Evolutionary conservation across 225 moss, liverwort and hornwort species (phyloP).

Genomic region (Bryum argenteum): DNA sequence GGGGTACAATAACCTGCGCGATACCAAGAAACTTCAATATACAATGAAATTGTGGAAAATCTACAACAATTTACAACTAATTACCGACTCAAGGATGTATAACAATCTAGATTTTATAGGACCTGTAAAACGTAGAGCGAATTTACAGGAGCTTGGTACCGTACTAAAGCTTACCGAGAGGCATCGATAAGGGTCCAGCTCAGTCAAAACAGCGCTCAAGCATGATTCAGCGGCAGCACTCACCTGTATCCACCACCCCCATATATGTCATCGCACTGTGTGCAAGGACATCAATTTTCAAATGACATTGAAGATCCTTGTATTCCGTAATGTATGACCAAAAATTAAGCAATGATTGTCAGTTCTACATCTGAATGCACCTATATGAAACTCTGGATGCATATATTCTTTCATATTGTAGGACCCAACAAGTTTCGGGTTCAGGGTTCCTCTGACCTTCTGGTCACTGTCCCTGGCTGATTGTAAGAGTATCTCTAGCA

Average conservation of each 20-base stretch:
- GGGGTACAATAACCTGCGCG: constrained; percentile 71
- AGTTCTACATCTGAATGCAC: background rate
- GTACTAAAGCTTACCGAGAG: constrained; percentile 48
- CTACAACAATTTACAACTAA: background rate
- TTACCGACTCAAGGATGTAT: background rate
- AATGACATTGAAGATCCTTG: background rate
- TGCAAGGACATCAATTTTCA: background rate
- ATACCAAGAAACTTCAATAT: constrained; percentile 4
- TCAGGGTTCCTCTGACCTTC: constrained; percentile 43
- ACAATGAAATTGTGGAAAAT: constrained; percentile 12
- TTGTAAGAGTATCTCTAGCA: constrained; percentile 74
- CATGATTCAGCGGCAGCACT: constrained; percentile 66
- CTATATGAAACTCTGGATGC: background rate
- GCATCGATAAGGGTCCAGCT: constrained; percentile 75
- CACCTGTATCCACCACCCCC: constrained; percentile 45
- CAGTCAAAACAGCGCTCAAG: constrained; percentile 61
- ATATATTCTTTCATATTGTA: constrained; percentile 8
- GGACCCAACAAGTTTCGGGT: background rate
- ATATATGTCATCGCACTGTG: constrained; percentile 5
- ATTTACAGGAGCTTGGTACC: too few relatives aligned
- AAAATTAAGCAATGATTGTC: background rate
- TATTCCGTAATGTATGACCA: background rate
- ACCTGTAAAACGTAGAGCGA: background rate
- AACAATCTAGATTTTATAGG: background rate
- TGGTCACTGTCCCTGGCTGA: constrained; percentile 54